Evolutionary conservation across 768 basidiomycete genomes (phyloP), one percentile per base, ranked within the genome.

Genomic region (Collybia sordida): DNA sequence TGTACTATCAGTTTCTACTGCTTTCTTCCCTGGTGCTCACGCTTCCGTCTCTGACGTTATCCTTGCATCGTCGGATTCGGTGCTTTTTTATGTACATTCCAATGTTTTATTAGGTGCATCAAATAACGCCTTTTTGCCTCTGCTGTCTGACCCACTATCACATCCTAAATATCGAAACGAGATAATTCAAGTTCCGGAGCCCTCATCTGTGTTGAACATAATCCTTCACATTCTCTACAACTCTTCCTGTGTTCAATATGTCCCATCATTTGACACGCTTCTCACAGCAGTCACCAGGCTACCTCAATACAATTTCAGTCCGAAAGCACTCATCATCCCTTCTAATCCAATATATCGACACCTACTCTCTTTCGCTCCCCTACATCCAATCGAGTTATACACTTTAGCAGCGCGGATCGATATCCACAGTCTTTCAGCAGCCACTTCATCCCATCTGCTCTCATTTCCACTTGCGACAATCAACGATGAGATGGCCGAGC

Each of bases 81-180:
- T 86, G 27, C 77, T 84, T 56, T 87, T 87, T 70, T 84, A 85
- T 53, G 75, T 78, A 4, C 77, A 84, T 60, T 58, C 68, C 0
- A 58, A 70, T 4, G 59, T 72, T 25, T 59, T 87, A 28, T 63
- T 77, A 28, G 44, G 58, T 19, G 68, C 64, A 4, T 85, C 82
- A 24, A 60, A 60, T 19, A 81, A 79, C 43, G 67, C 65, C 19
- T 83, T 85, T 64, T 59, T 70, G 40, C 57, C 63, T 1, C 64
- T 74, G 35, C 59, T 85, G 5, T 25, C 22, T 25, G 21, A 19
- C 19, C 36, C 42, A 2, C 40, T 40, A 12, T 8, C 40, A 21
- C 24, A 34, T 45, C 31, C 31, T 31, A 31, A 45, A 45, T 31
- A 24, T 34, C 64, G 58, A 48, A 31, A 49, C 0, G 60, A 69